Conservation (phyloP, 192 early-diverging fungal species). For the Mortierella claussenii region DNA sequence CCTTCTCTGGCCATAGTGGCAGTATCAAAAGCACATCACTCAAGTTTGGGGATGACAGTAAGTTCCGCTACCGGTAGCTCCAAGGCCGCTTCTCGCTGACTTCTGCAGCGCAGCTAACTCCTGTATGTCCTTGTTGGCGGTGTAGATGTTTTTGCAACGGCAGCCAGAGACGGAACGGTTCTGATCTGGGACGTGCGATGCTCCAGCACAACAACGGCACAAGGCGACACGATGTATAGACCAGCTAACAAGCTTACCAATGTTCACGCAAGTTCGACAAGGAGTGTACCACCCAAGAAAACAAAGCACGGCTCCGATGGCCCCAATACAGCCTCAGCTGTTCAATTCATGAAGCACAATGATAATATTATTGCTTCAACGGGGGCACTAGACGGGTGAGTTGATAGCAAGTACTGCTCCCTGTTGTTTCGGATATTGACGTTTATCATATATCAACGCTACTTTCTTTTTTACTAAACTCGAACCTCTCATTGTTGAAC, state of each 20-base stretch:
- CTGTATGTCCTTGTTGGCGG: not conserved
- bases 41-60: constrained; percentile 67
- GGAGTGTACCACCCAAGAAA: constrained; percentile 24
- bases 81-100: too few species aligned
- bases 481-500: too few species aligned
- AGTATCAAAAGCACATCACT: constrained; percentile 78
- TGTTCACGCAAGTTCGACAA: constrained; percentile 21
- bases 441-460: too few species aligned
- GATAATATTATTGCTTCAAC: constrained; percentile 66
- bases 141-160: constrained; percentile 74
- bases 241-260: constrained; percentile 39
- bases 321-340: constrained; percentile 60
- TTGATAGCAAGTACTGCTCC: too few species aligned
- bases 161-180: constrained; percentile 77
- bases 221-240: constrained; percentile 40
- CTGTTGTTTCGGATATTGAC: too few species aligned
- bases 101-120: too few species aligned
- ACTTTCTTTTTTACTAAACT: too few species aligned
- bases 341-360: constrained; percentile 57
- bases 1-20: constrained; percentile 73
- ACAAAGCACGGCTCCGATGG: constrained; percentile 42
- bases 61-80: too few species aligned
- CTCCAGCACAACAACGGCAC: constrained; percentile 48
- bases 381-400: constrained; percentile 75
- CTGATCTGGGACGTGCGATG: constrained; percentile 83